phyloP scores from a whole-genome alignment of 441 rosid species.

The Corymbia citriodora region DNA sequence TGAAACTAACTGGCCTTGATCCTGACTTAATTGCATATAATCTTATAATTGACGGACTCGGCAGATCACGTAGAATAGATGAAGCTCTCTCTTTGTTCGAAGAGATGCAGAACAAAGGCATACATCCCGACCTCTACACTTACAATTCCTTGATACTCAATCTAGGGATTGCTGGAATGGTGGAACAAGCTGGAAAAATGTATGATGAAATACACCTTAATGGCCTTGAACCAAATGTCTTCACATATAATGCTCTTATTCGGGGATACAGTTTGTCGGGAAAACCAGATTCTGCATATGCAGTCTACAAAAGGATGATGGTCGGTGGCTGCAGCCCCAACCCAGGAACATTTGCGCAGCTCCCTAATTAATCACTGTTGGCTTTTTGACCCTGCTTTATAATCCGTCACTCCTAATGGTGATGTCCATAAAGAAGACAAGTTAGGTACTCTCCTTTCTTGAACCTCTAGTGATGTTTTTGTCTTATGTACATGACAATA shows the following conservation, averaged over 20 bases:
- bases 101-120: slow-evolving; percentile 63
- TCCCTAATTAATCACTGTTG: slow-evolving; percentile 51
- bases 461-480: not conserved
- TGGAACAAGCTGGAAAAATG: slow-evolving; percentile 58
- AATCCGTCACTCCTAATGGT: not conserved
- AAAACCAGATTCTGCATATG: slow-evolving; percentile 61
- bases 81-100: slow-evolving; percentile 64
- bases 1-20: slow-evolving; percentile 57
- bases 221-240: slow-evolving; percentile 85
- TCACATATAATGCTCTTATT: slow-evolving; percentile 85
- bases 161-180: slow-evolving; percentile 67
- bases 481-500: not conserved
- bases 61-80: slow-evolving; percentile 53
- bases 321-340: slow-evolving; percentile 83
- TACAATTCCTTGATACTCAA: slow-evolving; percentile 73
- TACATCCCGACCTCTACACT: slow-evolving; percentile 75
- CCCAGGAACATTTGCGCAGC: slow-evolving; percentile 75
- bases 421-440: not conserved
- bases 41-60: slow-evolving; percentile 78
- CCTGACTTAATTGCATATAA: slow-evolving; percentile 74
- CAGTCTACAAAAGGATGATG: slow-evolving; percentile 79
- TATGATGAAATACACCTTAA: slow-evolving; percentile 49
- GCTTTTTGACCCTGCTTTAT: not conserved
- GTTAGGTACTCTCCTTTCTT: not conserved
- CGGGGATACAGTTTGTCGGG: slow-evolving; percentile 76